Evolutionary conservation across 257 asterid species (phyloP), one percentile per base, ranked within the genome.

Genomic region (Lycium barbarum): DNA sequence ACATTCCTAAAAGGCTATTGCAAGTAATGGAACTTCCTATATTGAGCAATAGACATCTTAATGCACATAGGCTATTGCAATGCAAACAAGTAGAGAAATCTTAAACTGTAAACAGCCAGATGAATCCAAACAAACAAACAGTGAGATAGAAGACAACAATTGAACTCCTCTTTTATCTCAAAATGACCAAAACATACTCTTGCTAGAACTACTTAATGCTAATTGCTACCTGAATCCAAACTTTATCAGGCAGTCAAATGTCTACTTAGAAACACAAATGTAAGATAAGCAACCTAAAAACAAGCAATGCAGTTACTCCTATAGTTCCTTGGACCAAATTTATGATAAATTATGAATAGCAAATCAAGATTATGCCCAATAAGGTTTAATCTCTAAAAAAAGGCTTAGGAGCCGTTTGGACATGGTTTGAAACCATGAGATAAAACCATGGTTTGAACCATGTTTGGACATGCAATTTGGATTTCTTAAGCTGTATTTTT

Each of bases 11-110:
- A 18, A 59, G 53, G 78, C 78, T 38, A 68, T 7, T 68, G 78
- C 53, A 68, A 14, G 20, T 36, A 36, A 3, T 14, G 7, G 12
- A 49, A 51, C 82, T 51, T 76, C 63, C 22, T 76, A 12, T 22
- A 76, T 73, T 49, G 58, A 26, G 15, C 63, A 13, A 26, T 51
- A 26, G 47, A 76, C 82, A 76, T 76, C 36, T 71, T 71, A 71
- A 18, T 43, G 35, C 45, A 76, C 63, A 51, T 0, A 51, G 82
- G 62, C 63, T 76, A 33, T 13, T 51, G 22, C 47, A 76, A 76
- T 51, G 22, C 47, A 76, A 76, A 76, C 47, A 51, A 76, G 26
- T 53, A 22, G 63, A 22, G 14, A 76, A 49, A 47, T 45, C 63
- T 22, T 22, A 33, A 74, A 74, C 22, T 74, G 22, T 33, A 7